Evolutionary conservation across 306 rosid genomes (phyloP).

Genomic region (Vigna trinervia): DNA sequence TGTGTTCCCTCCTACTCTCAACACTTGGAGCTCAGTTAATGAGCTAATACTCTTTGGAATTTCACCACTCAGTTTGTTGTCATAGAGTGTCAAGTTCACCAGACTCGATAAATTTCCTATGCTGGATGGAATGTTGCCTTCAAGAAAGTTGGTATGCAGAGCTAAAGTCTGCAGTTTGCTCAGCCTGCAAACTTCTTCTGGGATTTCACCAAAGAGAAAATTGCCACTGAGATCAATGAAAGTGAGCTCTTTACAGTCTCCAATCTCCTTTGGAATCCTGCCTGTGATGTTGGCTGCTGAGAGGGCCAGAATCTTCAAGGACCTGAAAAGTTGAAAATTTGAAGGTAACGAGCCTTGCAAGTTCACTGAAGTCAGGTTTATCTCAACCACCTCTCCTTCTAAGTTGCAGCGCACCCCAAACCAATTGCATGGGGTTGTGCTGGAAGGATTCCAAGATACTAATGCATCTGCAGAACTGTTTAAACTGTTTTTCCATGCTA

Average conservation of each 20-base stretch:
- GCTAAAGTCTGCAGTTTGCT: constrained; percentile 58
- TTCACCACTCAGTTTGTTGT: constrained; percentile 70
- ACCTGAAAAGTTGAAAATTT: constrained; percentile 66
- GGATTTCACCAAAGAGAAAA: constrained; percentile 71
- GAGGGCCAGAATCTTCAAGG: constrained; percentile 59
- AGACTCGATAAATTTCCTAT: constrained; percentile 76
- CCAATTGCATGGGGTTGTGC: constrained; percentile 80
- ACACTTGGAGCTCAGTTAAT: constrained; percentile 59
- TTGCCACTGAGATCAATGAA: constrained; percentile 69
- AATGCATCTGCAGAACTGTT: constrained; percentile 55
- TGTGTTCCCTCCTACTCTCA: constrained; percentile 84
- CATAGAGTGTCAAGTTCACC: constrained; percentile 65
- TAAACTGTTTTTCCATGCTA: constrained; percentile 77
- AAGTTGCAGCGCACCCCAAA: constrained; percentile 73
- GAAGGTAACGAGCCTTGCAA: constrained; percentile 82
- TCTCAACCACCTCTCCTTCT: constrained; percentile 63
- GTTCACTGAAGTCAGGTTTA: constrained; percentile 60
- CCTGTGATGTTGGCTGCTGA: constrained; percentile 75
- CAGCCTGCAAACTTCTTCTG: constrained; percentile 74
- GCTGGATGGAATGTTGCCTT: constrained; percentile 64
- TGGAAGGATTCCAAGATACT: constrained; percentile 68
- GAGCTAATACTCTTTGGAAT: constrained; percentile 77
- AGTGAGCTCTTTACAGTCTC: constrained; percentile 62
- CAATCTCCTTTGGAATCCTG: constrained; percentile 67
- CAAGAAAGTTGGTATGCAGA: constrained; percentile 65